These are phyloP conservation scores for Nemania serpens DNA, from an alignment of 2,329 filamentous ascomycete species.

Conservation along the genomic window DNA sequence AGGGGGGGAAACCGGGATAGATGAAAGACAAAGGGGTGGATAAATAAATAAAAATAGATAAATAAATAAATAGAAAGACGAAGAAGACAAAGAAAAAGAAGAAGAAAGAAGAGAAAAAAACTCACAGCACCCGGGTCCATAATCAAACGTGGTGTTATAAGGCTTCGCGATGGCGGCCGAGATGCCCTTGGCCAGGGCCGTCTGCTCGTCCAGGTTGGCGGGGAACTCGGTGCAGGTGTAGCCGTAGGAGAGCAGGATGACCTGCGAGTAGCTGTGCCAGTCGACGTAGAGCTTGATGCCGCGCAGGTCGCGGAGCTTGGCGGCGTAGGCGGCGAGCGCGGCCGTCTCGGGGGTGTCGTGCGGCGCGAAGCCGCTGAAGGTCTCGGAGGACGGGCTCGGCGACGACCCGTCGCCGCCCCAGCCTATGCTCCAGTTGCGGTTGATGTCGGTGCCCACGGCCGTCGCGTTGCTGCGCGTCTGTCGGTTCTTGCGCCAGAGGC, in stretches of 20 bases:
- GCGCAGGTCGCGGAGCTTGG: conserved; percentile 46
- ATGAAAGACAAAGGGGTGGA: too few relatives aligned
- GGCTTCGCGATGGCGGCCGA: conserved; percentile 40
- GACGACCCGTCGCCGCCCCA: conserved; percentile 52
- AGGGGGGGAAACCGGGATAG: too few relatives aligned
- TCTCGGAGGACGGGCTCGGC: conserved; percentile 51
- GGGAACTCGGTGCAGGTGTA: conserved; percentile 55
- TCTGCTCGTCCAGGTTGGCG: conserved; percentile 49
- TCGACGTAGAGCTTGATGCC: conserved; percentile 63
- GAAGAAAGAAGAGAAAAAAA: background rate
- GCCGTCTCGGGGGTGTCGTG: conserved; percentile 54
- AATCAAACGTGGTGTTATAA: conserved; percentile 37
- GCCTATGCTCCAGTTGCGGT: conserved; percentile 57
- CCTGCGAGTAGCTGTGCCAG: conserved; percentile 62
- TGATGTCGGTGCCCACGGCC: conserved; percentile 56
- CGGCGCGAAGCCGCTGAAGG: conserved; percentile 47
- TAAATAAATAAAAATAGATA: background rate
- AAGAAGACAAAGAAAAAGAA: background rate
- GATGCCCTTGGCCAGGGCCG: conserved; percentile 45
- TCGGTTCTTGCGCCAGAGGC: conserved; percentile 60
- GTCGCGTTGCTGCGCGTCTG: conserved; percentile 45
- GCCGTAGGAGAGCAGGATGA: conserved; percentile 59
- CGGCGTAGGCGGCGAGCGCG: conserved; percentile 52
- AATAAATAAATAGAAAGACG: background rate
- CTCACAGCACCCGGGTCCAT: conserved; percentile 34